These are phyloP conservation scores for Nyctanthes arbortristis DNA, from an alignment of 257 asterid species.

Conservation along the genomic window DNA sequence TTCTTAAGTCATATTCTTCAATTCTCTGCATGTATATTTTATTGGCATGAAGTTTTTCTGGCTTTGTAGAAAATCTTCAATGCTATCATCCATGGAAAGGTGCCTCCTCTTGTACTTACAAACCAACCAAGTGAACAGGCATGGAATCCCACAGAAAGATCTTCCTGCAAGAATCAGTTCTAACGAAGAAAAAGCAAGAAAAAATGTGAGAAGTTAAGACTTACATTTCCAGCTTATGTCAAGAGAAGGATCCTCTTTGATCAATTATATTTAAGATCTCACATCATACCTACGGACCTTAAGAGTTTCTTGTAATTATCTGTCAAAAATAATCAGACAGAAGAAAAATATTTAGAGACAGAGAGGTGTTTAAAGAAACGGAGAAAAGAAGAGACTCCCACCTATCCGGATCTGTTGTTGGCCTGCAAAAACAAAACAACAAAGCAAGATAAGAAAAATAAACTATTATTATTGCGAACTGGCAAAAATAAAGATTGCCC, in stretches of 20 bases:
- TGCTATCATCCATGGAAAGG: conserved; percentile 13
- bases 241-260: too few relatives aligned
- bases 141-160: neutral
- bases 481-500: too few relatives aligned
- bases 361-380: neutral
- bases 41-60: conserved; percentile 20
- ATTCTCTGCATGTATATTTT: conserved; percentile 20
- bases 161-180: neutral
- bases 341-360: neutral
- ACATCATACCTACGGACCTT: neutral
- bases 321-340: neutral
- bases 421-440: neutral
- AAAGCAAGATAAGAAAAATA: neutral
- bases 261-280: too few relatives aligned
- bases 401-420: neutral
- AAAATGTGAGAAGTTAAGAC: neutral
- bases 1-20: conserved; percentile 21
- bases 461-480: too few relatives aligned
- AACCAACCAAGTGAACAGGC: conserved; percentile 1
- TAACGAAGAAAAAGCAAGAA: neutral
- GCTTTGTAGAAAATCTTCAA: conserved; percentile 21
- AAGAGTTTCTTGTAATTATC: accelerated
- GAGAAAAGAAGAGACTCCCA: neutral
- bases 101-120: conserved; percentile 9
- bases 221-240: too few relatives aligned